phyloP scores from a whole-genome alignment of 805 yeast genomes.

The Nematodospora valgi region DNA sequence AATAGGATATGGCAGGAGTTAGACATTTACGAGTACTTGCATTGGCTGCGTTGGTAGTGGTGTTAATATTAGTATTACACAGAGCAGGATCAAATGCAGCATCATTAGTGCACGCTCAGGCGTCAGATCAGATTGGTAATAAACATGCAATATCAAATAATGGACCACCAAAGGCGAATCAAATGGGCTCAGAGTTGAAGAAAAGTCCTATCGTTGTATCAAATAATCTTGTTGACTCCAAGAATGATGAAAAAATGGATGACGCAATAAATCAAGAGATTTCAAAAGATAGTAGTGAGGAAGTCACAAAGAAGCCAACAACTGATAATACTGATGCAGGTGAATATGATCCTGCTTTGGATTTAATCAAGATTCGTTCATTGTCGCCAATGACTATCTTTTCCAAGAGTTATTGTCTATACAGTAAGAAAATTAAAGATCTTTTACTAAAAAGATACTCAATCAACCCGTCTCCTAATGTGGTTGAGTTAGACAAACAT shows the following conservation, averaged over 20 bases:
- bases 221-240: slow-evolving; percentile 28
- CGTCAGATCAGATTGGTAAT: slow-evolving; percentile 8
- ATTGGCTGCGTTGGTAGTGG: slow-evolving; percentile 7
- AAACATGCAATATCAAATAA: slow-evolving; percentile 5
- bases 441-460: slow-evolving; percentile 61
- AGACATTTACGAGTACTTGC: slow-evolving; percentile 9
- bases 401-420: slow-evolving; percentile 65
- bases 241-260: slow-evolving; percentile 34
- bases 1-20: slow-evolving; percentile 9
- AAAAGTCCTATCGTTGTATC: slow-evolving; percentile 4
- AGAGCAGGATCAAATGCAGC: slow-evolving; percentile 11
- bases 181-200: not conserved
- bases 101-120: slow-evolving; percentile 11
- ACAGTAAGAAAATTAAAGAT: slow-evolving; percentile 65
- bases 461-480: slow-evolving; percentile 65
- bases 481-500: slow-evolving; percentile 83
- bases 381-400: slow-evolving; percentile 65
- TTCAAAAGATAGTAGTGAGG: slow-evolving; percentile 19
- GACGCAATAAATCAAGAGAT: slow-evolving; percentile 39
- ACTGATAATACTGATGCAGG: slow-evolving; percentile 9
- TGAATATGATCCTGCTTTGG: slow-evolving; percentile 29
- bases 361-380: slow-evolving; percentile 51
- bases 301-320: not conserved
- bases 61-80: slow-evolving; percentile 9
- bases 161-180: slow-evolving; percentile 1